phyloP scores from a whole-genome alignment of 305 asterid species.

The Fraxinus nigra region DNA sequence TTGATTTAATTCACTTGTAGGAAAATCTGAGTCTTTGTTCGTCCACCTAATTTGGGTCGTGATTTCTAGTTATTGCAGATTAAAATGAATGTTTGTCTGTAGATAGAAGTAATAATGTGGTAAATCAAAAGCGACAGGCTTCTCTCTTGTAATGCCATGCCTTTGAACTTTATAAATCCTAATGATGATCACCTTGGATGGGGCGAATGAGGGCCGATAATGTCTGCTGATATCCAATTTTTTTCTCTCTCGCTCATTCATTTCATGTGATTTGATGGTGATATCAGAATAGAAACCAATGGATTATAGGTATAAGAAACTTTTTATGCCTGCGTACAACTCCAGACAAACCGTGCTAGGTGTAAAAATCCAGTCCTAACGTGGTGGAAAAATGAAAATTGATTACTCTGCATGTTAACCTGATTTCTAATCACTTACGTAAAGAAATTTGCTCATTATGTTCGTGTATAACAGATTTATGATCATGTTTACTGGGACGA shows the following conservation, averaged over 20 bases:
- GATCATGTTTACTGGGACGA: not conserved
- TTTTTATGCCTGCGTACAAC: not conserved
- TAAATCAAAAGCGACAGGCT: not conserved
- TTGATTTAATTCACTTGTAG: not conserved
- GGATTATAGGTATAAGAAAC: not conserved
- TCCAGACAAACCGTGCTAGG: not conserved
- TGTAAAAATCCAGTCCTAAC: not conserved
- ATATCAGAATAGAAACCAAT: not conserved
- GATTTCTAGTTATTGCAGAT: not conserved
- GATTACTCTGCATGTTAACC: not conserved
- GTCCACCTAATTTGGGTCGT: not conserved
- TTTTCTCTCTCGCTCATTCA: not conserved
- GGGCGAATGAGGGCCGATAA: not conserved
- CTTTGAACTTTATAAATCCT: not conserved
- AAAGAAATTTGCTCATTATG: not conserved
- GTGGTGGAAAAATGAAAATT: not conserved
- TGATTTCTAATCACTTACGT: not conserved
- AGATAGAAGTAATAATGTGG: not conserved
- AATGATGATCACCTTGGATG: not conserved
- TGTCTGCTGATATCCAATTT: not conserved
- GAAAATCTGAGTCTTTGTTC: not conserved
- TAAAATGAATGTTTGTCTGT: not conserved
- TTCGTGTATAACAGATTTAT: not conserved
- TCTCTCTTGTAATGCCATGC: not conserved
- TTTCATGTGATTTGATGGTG: not conserved